Conservation (phyloP, 1,139 yeast genomes). For the Casaregolazyma suthepensis region DNA sequence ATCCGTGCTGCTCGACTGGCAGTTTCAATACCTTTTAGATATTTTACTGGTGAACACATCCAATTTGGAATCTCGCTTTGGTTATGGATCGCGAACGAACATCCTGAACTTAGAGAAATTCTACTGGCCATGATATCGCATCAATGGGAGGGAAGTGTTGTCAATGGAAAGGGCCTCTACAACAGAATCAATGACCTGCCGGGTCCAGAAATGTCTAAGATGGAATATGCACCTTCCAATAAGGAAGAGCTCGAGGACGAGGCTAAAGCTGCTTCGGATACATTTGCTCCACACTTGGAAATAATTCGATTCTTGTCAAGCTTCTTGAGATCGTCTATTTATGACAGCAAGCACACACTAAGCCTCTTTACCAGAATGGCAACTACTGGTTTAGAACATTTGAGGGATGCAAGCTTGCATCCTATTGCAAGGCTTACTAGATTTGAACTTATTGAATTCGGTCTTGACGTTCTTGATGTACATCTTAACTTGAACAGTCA, state of each 20-base stretch:
- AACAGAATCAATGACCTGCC: slow-evolving; percentile 52
- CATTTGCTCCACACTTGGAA: slow-evolving; percentile 68
- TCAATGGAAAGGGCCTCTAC: slow-evolving; percentile 58
- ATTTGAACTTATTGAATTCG: slow-evolving; percentile 66
- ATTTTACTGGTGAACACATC: slow-evolving; percentile 57
- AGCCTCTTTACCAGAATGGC: slow-evolving; percentile 63
- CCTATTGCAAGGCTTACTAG: slow-evolving; percentile 73
- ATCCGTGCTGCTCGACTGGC: slow-evolving; percentile 22
- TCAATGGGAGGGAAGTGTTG: slow-evolving; percentile 64
- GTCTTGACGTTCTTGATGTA: slow-evolving; percentile 56
- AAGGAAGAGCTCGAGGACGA: slow-evolving; percentile 50
- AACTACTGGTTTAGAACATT: slow-evolving; percentile 50
- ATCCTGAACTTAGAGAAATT: slow-evolving; percentile 50
- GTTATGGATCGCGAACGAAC: slow-evolving; percentile 74
- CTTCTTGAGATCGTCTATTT: slow-evolving; percentile 75
- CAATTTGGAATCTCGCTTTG: slow-evolving; percentile 69
- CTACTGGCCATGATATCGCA: slow-evolving; percentile 62
- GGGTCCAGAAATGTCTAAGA: slow-evolving; percentile 59
- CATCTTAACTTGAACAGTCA: slow-evolving; percentile 37
- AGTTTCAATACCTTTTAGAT: slow-evolving; percentile 65
- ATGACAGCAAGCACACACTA: slow-evolving; percentile 65
- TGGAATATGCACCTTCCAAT: slow-evolving; percentile 90
- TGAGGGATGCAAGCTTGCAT: slow-evolving; percentile 61
- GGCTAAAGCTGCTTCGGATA: slow-evolving; percentile 43
- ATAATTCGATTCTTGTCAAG: slow-evolving; percentile 66